Percentiles rank a stretch among this genome's conserved stretches.
Conservation (phyloP, 1,284 basidiomycete genomes). For the Ustilago shanxiensis region DNA sequence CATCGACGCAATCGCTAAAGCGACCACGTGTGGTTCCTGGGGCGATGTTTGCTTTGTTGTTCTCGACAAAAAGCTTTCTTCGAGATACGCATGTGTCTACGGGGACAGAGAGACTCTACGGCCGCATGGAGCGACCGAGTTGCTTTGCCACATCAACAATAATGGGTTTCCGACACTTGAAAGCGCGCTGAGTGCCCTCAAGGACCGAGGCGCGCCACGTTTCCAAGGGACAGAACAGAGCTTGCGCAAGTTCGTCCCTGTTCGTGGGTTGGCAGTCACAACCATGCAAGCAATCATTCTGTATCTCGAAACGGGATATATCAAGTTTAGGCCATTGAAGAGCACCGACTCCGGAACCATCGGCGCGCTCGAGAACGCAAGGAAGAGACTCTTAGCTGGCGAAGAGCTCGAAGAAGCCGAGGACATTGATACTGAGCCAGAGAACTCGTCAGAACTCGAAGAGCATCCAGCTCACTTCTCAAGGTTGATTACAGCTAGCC, state of each 20-base stretch:
- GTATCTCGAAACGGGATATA: constrained; percentile 31
- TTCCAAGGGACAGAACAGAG: background rate
- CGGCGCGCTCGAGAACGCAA: background rate
- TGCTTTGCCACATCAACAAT: background rate
- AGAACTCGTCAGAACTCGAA: background rate
- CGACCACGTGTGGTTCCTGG: constrained; percentile 16
- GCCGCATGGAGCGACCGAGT: background rate
- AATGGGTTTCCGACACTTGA: background rate
- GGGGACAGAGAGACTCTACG: background rate
- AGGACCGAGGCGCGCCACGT: background rate
- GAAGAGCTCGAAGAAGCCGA: background rate
- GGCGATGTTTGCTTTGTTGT: constrained; percentile 39
- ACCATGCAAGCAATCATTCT: constrained; percentile 25
- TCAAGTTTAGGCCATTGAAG: constrained; percentile 10
- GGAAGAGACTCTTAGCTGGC: background rate
- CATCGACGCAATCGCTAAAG: constrained; percentile 13
- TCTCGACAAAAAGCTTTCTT: background rate
- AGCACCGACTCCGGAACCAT: background rate
- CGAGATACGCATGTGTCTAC: constrained; percentile 13
- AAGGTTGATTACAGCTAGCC: constrained; percentile 11
- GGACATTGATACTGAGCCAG: background rate
- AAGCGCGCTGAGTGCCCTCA: background rate
- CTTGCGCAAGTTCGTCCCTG: background rate
- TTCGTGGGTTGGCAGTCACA: constrained; percentile 10
- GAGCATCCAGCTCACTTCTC: background rate